Percentiles rank a stretch among this genome's conserved stretches.
Evolutionary conservation across 2,329 filamentous ascomycete genomes (phyloP).

Genomic region (Claviceps purpurea): DNA sequence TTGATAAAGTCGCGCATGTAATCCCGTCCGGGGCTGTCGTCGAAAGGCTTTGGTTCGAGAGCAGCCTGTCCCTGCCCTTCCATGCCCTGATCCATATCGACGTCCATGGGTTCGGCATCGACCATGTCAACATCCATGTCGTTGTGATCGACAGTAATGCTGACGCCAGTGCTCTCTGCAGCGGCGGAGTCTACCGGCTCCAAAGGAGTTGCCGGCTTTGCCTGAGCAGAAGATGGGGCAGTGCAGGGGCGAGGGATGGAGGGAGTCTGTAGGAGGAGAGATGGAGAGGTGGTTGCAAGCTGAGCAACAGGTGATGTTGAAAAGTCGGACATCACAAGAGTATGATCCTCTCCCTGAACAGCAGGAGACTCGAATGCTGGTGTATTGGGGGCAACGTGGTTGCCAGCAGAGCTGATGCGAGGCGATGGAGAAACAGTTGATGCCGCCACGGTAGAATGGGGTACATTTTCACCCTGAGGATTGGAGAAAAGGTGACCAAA

Average conservation of each 20-base stretch:
- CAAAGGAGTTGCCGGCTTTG: not conserved
- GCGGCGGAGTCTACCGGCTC: not conserved
- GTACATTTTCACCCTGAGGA: constrained; percentile 16
- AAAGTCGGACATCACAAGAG: constrained; percentile 1
- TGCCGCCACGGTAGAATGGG: constrained; percentile 12
- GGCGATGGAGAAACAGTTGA: constrained; percentile 14
- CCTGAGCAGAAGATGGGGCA: not conserved
- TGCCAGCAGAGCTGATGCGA: constrained; percentile 7
- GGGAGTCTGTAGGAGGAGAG: not conserved
- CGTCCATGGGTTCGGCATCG: no score
- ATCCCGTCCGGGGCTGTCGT: constrained; percentile 22
- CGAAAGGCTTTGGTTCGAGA: constrained; percentile 5
- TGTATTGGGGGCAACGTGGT: not conserved
- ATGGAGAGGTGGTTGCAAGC: not conserved
- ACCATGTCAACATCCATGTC: no score
- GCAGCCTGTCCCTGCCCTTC: not conserved
- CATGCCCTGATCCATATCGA: not conserved
- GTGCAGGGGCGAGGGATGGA: not conserved
- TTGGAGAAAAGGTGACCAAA: constrained; percentile 18
- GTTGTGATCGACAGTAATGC: not conserved
- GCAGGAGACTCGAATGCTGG: not conserved
- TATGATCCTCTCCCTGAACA: not conserved
- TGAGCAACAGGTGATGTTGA: not conserved
- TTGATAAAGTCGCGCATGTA: constrained; percentile 23
- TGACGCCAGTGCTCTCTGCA: not conserved